A percentile compares a stretch with the other conserved stretches of the same genome.
Evolutionary conservation across 306 rosid species (phyloP).

Genomic region (Castanospermum australe): DNA sequence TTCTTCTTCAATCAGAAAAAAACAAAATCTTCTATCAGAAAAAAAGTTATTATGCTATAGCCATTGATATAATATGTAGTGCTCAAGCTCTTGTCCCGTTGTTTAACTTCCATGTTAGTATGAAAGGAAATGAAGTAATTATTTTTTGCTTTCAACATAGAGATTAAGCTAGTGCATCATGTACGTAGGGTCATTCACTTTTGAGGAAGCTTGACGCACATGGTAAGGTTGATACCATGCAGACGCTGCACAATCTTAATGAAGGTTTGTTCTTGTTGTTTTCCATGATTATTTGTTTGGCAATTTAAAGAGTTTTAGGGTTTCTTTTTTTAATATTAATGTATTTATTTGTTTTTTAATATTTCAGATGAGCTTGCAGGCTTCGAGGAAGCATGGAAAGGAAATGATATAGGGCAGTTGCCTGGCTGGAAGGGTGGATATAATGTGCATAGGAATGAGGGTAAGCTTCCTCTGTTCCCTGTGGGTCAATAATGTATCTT

Average conservation of each 20-base stretch:
- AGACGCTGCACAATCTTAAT: conserved; percentile 74
- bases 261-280: conserved; percentile 55
- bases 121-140: neutral
- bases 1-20: neutral
- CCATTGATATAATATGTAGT: neutral
- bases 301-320: neutral
- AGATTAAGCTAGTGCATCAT: conserved; percentile 2
- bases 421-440: conserved; percentile 38
- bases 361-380: conserved; percentile 67
- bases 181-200: conserved; percentile 75
- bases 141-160: neutral
- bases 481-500: neutral
- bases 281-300: neutral
- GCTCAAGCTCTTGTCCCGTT: neutral
- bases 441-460: conserved; percentile 29
- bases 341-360: neutral
- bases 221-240: conserved; percentile 66
- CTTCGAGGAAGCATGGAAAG: conserved; percentile 79
- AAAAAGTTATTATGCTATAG: neutral
- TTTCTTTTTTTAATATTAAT: neutral
- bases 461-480: conserved; percentile 24
- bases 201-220: conserved; percentile 75
- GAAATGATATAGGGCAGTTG: conserved; percentile 38
- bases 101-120: neutral
- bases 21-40: neutral